Conservation (phyloP, 2,329 filamentous ascomycete genomes). For the Diaporthe destruens region DNA sequence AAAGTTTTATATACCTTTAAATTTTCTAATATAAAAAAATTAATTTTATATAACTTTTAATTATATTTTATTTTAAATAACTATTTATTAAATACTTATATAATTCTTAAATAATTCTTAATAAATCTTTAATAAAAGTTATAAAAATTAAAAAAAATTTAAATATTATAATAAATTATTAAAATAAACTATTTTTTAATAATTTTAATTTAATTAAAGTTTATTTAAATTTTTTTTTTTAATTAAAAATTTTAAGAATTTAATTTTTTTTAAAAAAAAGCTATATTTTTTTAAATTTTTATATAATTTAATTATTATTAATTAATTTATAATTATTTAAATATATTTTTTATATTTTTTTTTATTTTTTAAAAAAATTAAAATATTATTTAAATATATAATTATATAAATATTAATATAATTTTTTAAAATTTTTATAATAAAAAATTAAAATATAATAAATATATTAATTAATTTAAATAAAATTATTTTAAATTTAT, state of each 20-base stretch:
- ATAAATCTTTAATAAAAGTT: background rate
- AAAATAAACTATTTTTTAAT: background rate
- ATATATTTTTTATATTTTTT: background rate
- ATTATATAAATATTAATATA: conserved; percentile 3
- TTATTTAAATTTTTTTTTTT: background rate
- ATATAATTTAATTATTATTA: background rate
- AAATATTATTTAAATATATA: conserved; percentile 1
- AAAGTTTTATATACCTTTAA: too few relatives aligned
- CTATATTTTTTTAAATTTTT: background rate
- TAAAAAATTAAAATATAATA: too few relatives aligned
- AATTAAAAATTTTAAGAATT: too few relatives aligned
- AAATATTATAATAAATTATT: background rate
- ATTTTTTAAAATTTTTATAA: too few relatives aligned
- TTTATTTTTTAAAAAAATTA: background rate
- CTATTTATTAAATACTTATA: background rate
- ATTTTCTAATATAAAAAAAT: too few relatives aligned
- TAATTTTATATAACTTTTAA: too few relatives aligned
- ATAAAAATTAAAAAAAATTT: background rate
- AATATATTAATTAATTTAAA: too few relatives aligned
- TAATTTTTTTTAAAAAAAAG: background rate
- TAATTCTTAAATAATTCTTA: background rate
- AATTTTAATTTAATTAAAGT: background rate
- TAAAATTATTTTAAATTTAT: too few relatives aligned
- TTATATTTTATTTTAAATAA: background rate
- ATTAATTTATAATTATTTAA: background rate